Base-by-base conservation (phyloP, 73 alveolate genomes). In the Diophrys appendiculata region DNA sequence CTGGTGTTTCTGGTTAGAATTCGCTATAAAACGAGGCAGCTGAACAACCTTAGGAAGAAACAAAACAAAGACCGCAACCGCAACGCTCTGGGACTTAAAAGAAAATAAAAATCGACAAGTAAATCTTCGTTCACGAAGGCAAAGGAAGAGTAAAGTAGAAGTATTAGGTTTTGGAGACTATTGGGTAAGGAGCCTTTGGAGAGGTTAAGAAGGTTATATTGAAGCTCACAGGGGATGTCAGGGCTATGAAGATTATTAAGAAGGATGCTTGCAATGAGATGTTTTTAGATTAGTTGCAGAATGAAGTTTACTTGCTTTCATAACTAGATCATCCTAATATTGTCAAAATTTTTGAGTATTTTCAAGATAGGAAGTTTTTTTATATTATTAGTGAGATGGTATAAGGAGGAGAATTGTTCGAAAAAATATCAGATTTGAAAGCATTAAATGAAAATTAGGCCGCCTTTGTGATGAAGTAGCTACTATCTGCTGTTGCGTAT, bases 351-450 rank as follows among this genome's bases (percentile, higher is more conserved):
- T 91, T 56, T 69, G 97, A 91, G 73, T 86, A 83, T 70, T 91
- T 82, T 53, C 84, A 91, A 76, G 97, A 91, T 65, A 75, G 88
- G 26, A 76, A 83, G 65, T 69, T 81, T 35, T 78, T 75, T 32
- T 83, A 79, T 73, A 54, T 91, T 28, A 78, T 91, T 29, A 91
- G 89, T 64, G 97, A 91, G 88, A 52, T 34, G 56, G 69, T 85
- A 52, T 71, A 56, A 33, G 97, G 97, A 23, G 97, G 95, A 27
- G 97, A 92, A 69, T 73, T 92, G 31, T 92, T 92, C 56, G 90
- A 88, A 35, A 82, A 82, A 68, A 88, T 91, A 27, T 65, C 71
- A 56, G 55, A 68, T 56, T 77, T 65, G 67, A 78, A 86, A 34
- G 52, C 74, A 33, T 88, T 76, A 68, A 53, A 91, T 1, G 97